Conservation (phyloP, 2,329 filamentous ascomycete genomes). For the Colletotrichum salicis region DNA sequence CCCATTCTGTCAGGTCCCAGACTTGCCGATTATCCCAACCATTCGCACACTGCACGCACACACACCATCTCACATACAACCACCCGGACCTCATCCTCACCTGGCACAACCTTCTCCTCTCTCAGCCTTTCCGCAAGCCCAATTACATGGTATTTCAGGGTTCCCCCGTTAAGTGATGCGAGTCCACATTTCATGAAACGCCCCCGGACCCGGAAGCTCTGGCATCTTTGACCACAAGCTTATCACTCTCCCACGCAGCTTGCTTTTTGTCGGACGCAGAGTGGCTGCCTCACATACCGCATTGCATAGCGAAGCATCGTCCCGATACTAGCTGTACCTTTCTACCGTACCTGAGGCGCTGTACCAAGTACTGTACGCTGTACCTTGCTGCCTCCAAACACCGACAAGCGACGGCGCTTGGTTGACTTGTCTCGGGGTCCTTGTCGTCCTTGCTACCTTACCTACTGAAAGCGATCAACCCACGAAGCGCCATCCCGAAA, state of each 20-base stretch:
- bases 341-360: background rate
- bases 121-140: constrained; percentile 10
- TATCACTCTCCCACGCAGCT: constrained; percentile 24
- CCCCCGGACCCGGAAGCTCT: constrained; percentile 37
- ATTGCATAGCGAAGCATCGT: constrained; percentile 14
- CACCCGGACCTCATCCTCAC: constrained; percentile 19
- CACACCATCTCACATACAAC: constrained; percentile 25
- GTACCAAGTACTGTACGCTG: background rate
- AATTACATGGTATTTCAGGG: constrained; percentile 20
- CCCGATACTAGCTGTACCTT: constrained; percentile 1
- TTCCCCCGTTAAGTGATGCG: constrained; percentile 27
- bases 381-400: background rate
- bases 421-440: constrained; percentile 14
- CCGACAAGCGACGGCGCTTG: constrained; percentile 13
- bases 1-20: constrained; percentile 23
- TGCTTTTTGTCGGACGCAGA: constrained; percentile 21
- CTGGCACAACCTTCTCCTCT: constrained; percentile 19
- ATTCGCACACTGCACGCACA: constrained; percentile 20
- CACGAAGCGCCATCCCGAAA: constrained; percentile 33
- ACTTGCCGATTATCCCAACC: constrained; percentile 7
- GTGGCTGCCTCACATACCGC: constrained; percentile 23
- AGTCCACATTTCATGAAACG: constrained; percentile 37
- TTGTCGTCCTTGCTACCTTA: constrained; percentile 17
- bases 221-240: constrained; percentile 36
- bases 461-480: constrained; percentile 25